Conservation (phyloP, 2,329 filamentous ascomycete species). For the Arthroderma sp. region DNA sequence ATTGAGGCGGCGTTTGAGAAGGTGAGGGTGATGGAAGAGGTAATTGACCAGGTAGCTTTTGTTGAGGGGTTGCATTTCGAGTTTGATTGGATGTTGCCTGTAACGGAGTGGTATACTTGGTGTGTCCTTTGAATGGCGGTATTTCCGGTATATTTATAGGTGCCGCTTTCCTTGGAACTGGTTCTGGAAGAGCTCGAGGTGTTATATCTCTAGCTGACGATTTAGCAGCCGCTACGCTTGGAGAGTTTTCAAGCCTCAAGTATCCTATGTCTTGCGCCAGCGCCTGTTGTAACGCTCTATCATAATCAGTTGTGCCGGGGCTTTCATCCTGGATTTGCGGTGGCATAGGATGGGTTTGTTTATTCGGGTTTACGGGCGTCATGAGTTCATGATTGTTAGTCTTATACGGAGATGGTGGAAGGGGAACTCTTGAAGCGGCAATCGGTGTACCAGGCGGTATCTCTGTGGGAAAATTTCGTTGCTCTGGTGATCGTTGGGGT, state of each 20-base stretch:
- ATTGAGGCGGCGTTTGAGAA: slow-evolving; percentile 8
- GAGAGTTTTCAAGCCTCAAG: slow-evolving; percentile 23
- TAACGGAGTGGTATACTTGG: slow-evolving; percentile 13
- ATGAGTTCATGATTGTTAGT: slow-evolving; percentile 37
- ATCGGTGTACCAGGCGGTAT: slow-evolving; percentile 15
- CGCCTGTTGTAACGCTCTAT: slow-evolving; percentile 29
- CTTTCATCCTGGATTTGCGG: slow-evolving; percentile 20
- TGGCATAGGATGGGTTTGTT: slow-evolving; percentile 19
- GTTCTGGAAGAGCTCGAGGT: slow-evolving; percentile 6
- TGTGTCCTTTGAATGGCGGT: slow-evolving; percentile 19
- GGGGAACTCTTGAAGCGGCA: slow-evolving; percentile 48
- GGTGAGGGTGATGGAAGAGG: slow-evolving; percentile 18
- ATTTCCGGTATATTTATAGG: slow-evolving; percentile 20
- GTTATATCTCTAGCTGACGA: slow-evolving; percentile 2
- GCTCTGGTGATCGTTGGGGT: slow-evolving; percentile 45
- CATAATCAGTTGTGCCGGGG: slow-evolving; percentile 27
- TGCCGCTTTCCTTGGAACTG: slow-evolving; percentile 14
- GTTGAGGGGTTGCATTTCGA: slow-evolving; percentile 4
- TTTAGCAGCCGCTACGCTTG: slow-evolving; percentile 2
- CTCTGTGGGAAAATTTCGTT: slow-evolving; percentile 29
- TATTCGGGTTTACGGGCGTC: slow-evolving; percentile 35
- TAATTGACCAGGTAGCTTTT: slow-evolving; percentile 14
- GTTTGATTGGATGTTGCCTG: slow-evolving; percentile 7
- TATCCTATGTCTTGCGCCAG: slow-evolving; percentile 29
- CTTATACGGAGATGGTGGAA: slow-evolving; percentile 48